Conservation (phyloP, 305 asterid genomes). For the Solanum hybrid region DNA sequence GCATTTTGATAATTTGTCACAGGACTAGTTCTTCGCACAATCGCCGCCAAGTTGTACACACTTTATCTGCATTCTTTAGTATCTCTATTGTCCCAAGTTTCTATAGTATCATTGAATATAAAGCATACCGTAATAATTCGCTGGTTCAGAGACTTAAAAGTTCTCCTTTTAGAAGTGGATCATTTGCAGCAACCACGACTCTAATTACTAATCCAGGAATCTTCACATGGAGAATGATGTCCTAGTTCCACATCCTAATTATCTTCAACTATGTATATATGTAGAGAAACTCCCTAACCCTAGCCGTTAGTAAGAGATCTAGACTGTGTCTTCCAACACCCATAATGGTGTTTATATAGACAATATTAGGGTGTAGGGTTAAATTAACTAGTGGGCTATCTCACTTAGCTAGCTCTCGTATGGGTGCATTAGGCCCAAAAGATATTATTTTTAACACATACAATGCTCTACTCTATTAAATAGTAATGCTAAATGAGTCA, state of each 20-base stretch:
- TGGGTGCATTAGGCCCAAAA: not conserved
- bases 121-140: no score
- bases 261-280: not conserved
- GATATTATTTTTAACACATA: no score
- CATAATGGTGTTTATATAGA: not conserved
- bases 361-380: not conserved
- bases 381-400: not conserved
- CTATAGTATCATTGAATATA: not conserved
- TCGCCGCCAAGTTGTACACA: not conserved
- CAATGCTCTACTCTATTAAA: not conserved
- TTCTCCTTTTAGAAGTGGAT: no score
- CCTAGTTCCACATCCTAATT: not conserved
- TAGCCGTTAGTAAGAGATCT: not conserved
- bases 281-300: not conserved
- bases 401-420: not conserved
- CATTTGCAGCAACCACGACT: not conserved
- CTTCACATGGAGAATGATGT: not conserved
- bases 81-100: not conserved
- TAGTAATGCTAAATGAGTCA: not conserved
- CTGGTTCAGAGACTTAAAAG: not conserved
- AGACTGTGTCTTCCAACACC: not conserved
- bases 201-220: not conserved
- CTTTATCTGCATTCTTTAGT: not conserved
- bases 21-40: not conserved
- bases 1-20: constrained; percentile 13